Conservation (phyloP, 2,329 filamentous ascomycete genomes). For the Reticulascus tulasneorum region DNA sequence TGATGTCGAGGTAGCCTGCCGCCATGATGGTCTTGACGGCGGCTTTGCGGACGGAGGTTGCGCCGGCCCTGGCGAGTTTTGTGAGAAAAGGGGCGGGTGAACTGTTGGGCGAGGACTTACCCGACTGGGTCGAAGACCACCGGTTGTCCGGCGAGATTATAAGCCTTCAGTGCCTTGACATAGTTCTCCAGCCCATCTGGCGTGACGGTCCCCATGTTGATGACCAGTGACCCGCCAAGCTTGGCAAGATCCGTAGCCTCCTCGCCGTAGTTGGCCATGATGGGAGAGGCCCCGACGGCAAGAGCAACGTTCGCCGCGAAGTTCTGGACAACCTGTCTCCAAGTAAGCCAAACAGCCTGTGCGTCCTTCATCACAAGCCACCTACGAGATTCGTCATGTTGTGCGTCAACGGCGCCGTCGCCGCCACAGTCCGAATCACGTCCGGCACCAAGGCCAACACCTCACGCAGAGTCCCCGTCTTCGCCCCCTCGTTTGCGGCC, state of each 20-base stretch:
- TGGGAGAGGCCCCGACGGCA: conserved; percentile 79
- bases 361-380: not conserved
- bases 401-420: conserved; percentile 71
- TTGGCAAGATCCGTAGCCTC: conserved; percentile 79
- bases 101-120: conserved; percentile 31
- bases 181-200: conserved; percentile 71
- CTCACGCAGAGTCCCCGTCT: no score
- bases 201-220: conserved; percentile 94
- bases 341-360: not conserved
- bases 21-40: conserved; percentile 69
- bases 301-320: conserved; percentile 89
- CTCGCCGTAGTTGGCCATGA: conserved; percentile 85
- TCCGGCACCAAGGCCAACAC: conserved; percentile 26
- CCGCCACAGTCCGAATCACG: conserved; percentile 58
- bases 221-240: conserved; percentile 73
- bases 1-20: conserved; percentile 75
- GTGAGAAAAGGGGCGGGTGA: not conserved
- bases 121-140: conserved; percentile 88
- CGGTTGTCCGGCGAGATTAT: conserved; percentile 72
- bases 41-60: conserved; percentile 53
- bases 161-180: conserved; percentile 68
- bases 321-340: conserved; percentile 87
- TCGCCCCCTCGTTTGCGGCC: not conserved
- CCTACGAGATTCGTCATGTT: conserved; percentile 90
- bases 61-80: conserved; percentile 9